These are phyloP conservation scores for Aspergillus saccharolyticus DNA, from an alignment of 495 filamentous ascomycete genomes.

Conservation along the genomic window DNA sequence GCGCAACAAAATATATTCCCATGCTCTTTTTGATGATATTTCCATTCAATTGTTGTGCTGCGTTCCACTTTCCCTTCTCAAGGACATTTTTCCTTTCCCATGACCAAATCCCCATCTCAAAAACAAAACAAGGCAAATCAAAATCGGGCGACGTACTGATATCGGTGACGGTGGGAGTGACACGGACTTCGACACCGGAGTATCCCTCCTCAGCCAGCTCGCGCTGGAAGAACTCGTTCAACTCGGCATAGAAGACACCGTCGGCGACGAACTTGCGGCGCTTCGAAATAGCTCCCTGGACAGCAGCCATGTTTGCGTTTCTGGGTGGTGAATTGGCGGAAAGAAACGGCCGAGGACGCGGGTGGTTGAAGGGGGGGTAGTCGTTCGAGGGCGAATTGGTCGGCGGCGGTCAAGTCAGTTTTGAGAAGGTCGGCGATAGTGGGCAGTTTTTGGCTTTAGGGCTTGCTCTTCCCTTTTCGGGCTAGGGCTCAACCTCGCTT, in stretches of 20 bases:
- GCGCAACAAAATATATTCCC: background rate
- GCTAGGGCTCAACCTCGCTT: conserved; percentile 45
- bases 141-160: conserved; percentile 65
- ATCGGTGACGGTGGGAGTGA: conserved; percentile 98
- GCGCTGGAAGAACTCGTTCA: conserved; percentile 99
- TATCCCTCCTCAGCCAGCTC: conserved; percentile 99
- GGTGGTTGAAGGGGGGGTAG: conserved; percentile 22
- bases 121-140: conserved; percentile 12
- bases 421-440: conserved; percentile 36
- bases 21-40: background rate
- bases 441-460: conserved; percentile 43
- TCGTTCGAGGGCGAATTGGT: conserved; percentile 33
- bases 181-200: conserved; percentile 98
- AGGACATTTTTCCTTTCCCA: conserved; percentile 6
- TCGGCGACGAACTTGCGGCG: conserved; percentile 99
- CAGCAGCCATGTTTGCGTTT: conserved; percentile 59
- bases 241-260: conserved; percentile 99
- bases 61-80: background rate
- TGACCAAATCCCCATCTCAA: conserved; percentile 1
- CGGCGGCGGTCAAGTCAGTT: conserved; percentile 25
- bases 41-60: background rate
- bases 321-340: conserved; percentile 35
- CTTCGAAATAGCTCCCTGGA: conserved; percentile 82
- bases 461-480: conserved; percentile 31
- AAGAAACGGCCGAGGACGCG: conserved; percentile 30